A percentile compares a stretch with the other conserved stretches of the same genome.
Conservation (phyloP, 1,284 basidiomycete genomes). For the Acaromyces ingoldii region DNA sequence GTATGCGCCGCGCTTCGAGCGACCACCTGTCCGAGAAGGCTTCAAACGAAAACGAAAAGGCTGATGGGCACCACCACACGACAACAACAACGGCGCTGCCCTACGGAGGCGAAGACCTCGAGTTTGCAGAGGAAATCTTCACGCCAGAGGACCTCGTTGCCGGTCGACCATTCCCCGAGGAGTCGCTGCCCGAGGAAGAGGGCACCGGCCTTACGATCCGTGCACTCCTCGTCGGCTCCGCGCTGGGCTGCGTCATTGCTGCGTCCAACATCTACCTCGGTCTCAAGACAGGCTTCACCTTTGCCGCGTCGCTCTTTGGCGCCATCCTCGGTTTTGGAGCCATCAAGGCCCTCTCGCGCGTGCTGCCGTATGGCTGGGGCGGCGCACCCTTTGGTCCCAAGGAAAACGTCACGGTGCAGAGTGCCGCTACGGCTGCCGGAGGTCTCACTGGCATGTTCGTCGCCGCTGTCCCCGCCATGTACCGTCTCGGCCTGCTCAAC, state of each 20-base stretch:
- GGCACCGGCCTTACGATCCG: constrained; percentile 47
- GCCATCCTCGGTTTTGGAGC: constrained; percentile 65
- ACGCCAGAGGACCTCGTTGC: constrained; percentile 18
- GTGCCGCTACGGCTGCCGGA: constrained; percentile 37
- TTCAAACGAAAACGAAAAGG: no score
- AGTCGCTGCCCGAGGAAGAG: constrained; percentile 30
- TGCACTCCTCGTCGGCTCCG: constrained; percentile 61
- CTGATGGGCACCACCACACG: no score
- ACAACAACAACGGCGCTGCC: neutral
- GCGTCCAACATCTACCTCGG: constrained; percentile 67
- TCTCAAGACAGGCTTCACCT: constrained; percentile 63
- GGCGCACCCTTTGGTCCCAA: constrained; percentile 65
- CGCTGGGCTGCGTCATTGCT: constrained; percentile 62
- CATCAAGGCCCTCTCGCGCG: constrained; percentile 60
- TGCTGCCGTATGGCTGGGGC: constrained; percentile 57
- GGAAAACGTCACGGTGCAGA: constrained; percentile 58
- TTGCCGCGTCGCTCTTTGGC: constrained; percentile 64
- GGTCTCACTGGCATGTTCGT: constrained; percentile 61
- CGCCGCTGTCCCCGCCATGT: constrained; percentile 65
- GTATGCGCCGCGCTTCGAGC: no score
- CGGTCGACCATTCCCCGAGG: constrained; percentile 26
- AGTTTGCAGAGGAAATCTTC: constrained; percentile 2
- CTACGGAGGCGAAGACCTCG: constrained; percentile 1
- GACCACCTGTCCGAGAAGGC: no score
- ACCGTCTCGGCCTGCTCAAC: constrained; percentile 53